Percentiles rank a stretch among this genome's conserved stretches.
phyloP scores from a whole-genome alignment of 1,139 yeast species.

The Candida sanyaensis region DNA sequence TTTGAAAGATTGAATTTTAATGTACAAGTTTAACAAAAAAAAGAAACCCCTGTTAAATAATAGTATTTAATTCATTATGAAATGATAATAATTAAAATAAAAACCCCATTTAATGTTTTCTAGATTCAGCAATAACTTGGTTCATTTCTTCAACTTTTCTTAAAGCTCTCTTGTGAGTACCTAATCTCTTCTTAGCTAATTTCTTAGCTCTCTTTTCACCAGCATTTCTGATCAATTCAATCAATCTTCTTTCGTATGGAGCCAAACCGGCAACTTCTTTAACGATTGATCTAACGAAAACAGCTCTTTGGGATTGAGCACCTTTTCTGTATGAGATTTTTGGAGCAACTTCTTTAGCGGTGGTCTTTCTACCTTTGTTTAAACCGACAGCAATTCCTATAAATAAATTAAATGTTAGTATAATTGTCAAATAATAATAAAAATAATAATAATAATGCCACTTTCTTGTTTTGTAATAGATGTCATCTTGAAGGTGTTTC shows the following conservation, averaged over 20 bases:
- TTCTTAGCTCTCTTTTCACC: slow-evolving; percentile 99
- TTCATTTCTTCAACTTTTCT: slow-evolving; percentile 99
- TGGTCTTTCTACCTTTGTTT: slow-evolving; percentile 99
- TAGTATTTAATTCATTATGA: too few species aligned
- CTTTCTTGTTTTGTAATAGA: too few species aligned
- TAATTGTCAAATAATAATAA: too few species aligned
- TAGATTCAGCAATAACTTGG: slow-evolving; percentile 95
- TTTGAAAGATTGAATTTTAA: slow-evolving; percentile 4
- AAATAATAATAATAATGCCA: too few species aligned
- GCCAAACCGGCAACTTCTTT: slow-evolving; percentile 99
- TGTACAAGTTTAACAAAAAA: slow-evolving; percentile 9
- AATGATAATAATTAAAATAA: too few species aligned
- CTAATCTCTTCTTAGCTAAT: slow-evolving; percentile 99
- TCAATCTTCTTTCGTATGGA: slow-evolving; percentile 99
- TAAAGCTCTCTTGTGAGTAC: slow-evolving; percentile 99
- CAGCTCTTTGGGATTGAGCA: slow-evolving; percentile 92
- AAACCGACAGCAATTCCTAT: slow-evolving; percentile 97
- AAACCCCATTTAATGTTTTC: slow-evolving; percentile 58
- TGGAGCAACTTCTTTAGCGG: slow-evolving; percentile 90
- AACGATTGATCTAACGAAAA: slow-evolving; percentile 92
- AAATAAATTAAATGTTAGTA: slow-evolving; percentile 22
- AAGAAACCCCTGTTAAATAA: not conserved
- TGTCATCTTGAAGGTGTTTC: too few species aligned
- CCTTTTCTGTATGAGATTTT: slow-evolving; percentile 98
- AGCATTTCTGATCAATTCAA: slow-evolving; percentile 99